Base-by-base conservation (phyloP, 495 filamentous ascomycete species). In the Patellaria atrata region DNA sequence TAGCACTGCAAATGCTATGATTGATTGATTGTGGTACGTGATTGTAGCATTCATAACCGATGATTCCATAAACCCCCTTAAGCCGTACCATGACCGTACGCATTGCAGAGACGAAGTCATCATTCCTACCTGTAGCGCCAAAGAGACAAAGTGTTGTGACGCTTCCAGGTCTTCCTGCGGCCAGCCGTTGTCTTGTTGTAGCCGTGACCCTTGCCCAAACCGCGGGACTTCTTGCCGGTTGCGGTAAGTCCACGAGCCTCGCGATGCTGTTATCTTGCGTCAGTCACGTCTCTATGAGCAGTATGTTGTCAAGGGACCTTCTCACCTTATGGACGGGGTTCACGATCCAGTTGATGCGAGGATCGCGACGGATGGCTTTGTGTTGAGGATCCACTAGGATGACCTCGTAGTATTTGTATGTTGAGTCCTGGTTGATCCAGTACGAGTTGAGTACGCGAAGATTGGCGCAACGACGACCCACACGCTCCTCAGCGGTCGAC, bases 401-500 rank as follows among this genome's bases (percentile, higher is more conserved):
- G 63, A 99, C 75, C 68, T 99, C 89, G 69, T 73, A 99, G 77
- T 96, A 99, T 75, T 99, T 99, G 82, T 96, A 99, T 66, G 89
- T 96, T 36, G 86, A 94, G 72, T 99, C 89, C 73, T 99, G 89
- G 75, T 99, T 99, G 77, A 96, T 84, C 89, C 89, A 99, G 83
- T 99, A 99, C 50, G 85, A 94, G 75, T 96, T 99, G 59, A 99
- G 75, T 50, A 99, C 91, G 51, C 89, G 80, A 63, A 97, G 67
- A 70, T 97, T 97, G 67, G 85, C 83, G 70, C 84, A 93, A 58
- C 86, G 85, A 61, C 87, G 85, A 54, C 91, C 89, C 56, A 96
- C 87, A 79, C 89, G 91, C 80, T 96, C 89, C 71, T 97, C 89
- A 61, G 89, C 89, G 50, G 89, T 96, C 51, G 85, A 73, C 59